Evolutionary conservation across 768 basidiomycete species (phyloP).

Genomic region (Dentipellis sp.): DNA sequence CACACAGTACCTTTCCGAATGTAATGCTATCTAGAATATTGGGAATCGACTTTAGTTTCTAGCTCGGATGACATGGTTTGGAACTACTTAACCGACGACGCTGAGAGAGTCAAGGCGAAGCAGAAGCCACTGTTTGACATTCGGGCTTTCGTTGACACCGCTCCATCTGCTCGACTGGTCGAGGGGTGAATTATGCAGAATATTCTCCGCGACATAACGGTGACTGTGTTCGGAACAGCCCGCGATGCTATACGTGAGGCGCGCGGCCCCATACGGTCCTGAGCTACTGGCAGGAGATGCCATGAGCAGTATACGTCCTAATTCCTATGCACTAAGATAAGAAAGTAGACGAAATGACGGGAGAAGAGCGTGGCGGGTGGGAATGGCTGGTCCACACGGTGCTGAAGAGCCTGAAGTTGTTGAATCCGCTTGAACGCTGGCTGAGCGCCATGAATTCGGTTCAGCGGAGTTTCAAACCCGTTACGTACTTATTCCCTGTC

Average conservation of each 20-base stretch:
- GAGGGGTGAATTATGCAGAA: constrained; percentile 50
- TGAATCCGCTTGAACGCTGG: too few species aligned
- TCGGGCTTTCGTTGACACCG: constrained; percentile 47
- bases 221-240: constrained; percentile 66
- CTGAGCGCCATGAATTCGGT: too few species aligned
- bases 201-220: constrained; percentile 59
- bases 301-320: not conserved
- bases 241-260: constrained; percentile 27
- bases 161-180: constrained; percentile 74
- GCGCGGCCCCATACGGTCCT: constrained; percentile 1
- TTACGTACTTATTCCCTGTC: too few species aligned
- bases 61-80: not conserved
- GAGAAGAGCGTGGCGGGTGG: too few species aligned
- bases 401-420: too few species aligned
- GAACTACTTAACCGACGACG: constrained; percentile 52
- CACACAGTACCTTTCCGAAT: constrained; percentile 56
- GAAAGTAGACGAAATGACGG: too few species aligned
- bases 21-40: constrained; percentile 50
- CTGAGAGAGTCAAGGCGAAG: constrained; percentile 50
- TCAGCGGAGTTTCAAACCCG: too few species aligned
- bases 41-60: not conserved
- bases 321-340: too few species aligned
- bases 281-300: not conserved
- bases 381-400: too few species aligned
- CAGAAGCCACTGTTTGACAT: constrained; percentile 61